Evolutionary conservation across 2,329 filamentous ascomycete genomes (phyloP), one percentile per base, ranked within the genome.

Genomic region (Kalaharituber pfeilii): DNA sequence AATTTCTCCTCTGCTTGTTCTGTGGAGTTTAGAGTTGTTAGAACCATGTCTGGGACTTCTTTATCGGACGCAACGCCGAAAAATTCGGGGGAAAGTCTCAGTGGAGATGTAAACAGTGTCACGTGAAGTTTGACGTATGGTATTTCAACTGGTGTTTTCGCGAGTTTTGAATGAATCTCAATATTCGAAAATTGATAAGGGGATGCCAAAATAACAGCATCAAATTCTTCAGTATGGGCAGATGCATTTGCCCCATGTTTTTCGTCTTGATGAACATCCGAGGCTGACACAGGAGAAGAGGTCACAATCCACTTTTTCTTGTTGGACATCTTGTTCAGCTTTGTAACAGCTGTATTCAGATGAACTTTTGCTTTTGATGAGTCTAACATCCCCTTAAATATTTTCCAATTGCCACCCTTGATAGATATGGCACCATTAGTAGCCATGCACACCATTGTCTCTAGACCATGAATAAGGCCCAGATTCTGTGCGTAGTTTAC

Each of bases 401-500:
- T 94, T 63, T 79, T 80, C 87, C 88, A 96, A 67, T 96, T 98
- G 1, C 91, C 91, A 5, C 87, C 87, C 13, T 77, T 69, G 1
- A 96, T 76, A 18, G 82, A 73, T 66, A 87, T 78, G 0, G 88
- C 86, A 5, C 86, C 87, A 52, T 89, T 82, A 0, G 87, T 84
- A 1, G 88, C 84, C 79, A 96, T 86, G 44, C 87, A 89, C 1
- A 93, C 83, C 82, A 95, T 86, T 1, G 88, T 80, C 64, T 93
- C 86, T 1, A 98, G 70, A 0, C 86, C 91, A 64, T 96, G 88
- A 49, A 96, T 91, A 30, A 79, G 72, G n/a, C 73, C 77, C 11
- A 96, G 69, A 62, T 96, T 95, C 50, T 88, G 86, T 0, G 84
- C 91, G 69, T 95, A 98, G 68, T 96, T 96, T 59, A 95, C 89